Evolutionary conservation across 2,329 filamentous ascomycete species (phyloP).

Genomic region (Emergomyces africanus): DNA sequence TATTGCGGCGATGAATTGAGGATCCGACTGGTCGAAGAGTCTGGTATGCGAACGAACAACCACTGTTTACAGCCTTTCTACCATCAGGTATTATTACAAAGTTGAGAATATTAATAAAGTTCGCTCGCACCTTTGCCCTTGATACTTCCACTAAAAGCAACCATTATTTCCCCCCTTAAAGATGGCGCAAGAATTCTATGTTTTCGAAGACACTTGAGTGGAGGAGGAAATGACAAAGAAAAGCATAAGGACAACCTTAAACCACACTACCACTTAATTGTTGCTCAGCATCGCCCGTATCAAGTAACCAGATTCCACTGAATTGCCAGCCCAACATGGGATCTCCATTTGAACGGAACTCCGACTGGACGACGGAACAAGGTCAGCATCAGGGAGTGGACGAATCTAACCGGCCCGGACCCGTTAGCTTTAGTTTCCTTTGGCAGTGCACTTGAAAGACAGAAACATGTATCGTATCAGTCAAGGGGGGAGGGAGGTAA

Average conservation of each 20-base stretch:
- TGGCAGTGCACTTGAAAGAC: neutral
- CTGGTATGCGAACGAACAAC: neutral
- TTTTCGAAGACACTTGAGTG: neutral
- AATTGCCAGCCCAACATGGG: neutral
- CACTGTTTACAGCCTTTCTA: neutral
- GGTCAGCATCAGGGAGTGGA: neutral
- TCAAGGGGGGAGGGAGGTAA: too few relatives aligned
- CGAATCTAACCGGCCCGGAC: conserved; percentile 3
- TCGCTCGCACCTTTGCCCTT: neutral
- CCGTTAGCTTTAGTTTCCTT: neutral
- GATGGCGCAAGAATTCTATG: neutral
- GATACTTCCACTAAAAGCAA: neutral
- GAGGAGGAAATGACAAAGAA: neutral
- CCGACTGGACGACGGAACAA: neutral
- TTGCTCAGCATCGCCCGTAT: neutral
- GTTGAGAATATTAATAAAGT: neutral
- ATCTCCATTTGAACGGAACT: neutral
- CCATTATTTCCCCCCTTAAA: neutral
- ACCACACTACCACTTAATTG: neutral
- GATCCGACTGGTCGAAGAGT: neutral
- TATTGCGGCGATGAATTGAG: neutral
- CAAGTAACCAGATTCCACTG: neutral
- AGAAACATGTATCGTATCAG: neutral
- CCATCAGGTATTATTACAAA: neutral
- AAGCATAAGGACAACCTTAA: neutral